Base-by-base conservation (phyloP, 371 early-diverging fungal genomes). In the Lichtheimia ramosa region DNA sequence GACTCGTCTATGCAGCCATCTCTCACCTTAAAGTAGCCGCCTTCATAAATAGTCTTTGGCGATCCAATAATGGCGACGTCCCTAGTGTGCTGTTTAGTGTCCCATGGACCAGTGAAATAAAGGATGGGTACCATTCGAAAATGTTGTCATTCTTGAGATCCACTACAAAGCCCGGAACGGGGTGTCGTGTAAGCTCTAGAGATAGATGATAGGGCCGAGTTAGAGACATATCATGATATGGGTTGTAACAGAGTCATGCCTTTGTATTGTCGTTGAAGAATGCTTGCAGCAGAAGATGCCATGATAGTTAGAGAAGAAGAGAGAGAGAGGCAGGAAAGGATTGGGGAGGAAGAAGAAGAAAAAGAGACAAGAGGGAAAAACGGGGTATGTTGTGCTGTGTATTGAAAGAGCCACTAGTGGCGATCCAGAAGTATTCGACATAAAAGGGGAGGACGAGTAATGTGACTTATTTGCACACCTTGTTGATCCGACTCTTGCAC, bases 31-130 rank as follows among this genome's bases (percentile, higher is more conserved):
- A 93, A 93, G 64, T 93, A 91, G 14, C 94, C 96, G 54, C 91
- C 92, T 73, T 95, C 96, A 51, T 90, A 95, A 16, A 89, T 83
- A 7, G 94, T 95, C 48, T 87, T 89, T 61, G 87, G 84, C 34
- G 92, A 91, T 3, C 94, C 94, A 51, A 95, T 86, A 60, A 93
- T 89, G 56, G 91, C 83, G 50, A 95, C 86, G 62, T 92, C 90
- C 93, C 84, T 82, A 20, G 2, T 21, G 20, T 3, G 5, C 34
- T 43, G 34, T 10, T 34, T 34, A 34, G 34, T 10, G 34, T 34
- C 34, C 7, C 34, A 34, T 34, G 34, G 10, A 10, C n/a, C 12
- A 25, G 12, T 14, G 10, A 8, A 54, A 51, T 51, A 15, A 16
- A 51, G 18, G 46, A 14, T 16, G 39, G 10, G 18, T 67, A 74